Conservation (phyloP, 2,329 filamentous ascomycete genomes). For the Myriangium duriaei region DNA sequence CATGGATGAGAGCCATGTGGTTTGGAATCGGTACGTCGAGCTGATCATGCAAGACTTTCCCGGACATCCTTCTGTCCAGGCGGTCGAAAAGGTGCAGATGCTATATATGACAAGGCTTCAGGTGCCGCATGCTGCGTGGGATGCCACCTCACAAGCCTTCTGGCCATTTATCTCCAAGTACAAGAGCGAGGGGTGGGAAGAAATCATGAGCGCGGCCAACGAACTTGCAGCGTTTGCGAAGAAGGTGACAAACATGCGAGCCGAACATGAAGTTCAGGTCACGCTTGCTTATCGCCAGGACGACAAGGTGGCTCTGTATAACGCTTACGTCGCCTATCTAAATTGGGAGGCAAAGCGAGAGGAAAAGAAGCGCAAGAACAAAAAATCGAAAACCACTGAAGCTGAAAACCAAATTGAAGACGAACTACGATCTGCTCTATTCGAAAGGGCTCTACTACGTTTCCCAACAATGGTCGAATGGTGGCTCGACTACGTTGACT, state of each 20-base stretch:
- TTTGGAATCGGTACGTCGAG: conserved; percentile 70
- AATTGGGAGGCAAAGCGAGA: conserved; percentile 63
- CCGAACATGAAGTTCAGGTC: conserved; percentile 55
- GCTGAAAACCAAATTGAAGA: too few relatives aligned
- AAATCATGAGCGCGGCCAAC: conserved; percentile 57
- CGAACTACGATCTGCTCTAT: conserved; percentile 49
- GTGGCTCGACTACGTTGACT: conserved; percentile 69
- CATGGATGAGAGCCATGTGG: conserved; percentile 60
- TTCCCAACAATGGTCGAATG: conserved; percentile 61
- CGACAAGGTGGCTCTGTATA: conserved; percentile 45
- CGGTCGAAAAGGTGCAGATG: conserved; percentile 51
- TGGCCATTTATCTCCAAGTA: conserved; percentile 63
- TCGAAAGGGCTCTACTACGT: conserved; percentile 61
- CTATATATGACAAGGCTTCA: conserved; percentile 59
- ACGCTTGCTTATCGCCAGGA: conserved; percentile 44
- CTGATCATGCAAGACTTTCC: conserved; percentile 57
- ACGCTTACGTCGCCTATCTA: conserved; percentile 54
- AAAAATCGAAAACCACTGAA: conserved; percentile 35
- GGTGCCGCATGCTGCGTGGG: conserved; percentile 63
- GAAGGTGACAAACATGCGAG: conserved; percentile 49
- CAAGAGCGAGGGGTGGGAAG: conserved; percentile 53
- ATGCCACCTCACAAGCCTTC: conserved; percentile 61
- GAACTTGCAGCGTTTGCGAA: conserved; percentile 52
- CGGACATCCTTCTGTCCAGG: conserved; percentile 41
- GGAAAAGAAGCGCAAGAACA: conserved; percentile 43